Evolutionary conservation across 192 early-diverging fungal genomes (phyloP).

Genomic region (Coemansia sp.): DNA sequence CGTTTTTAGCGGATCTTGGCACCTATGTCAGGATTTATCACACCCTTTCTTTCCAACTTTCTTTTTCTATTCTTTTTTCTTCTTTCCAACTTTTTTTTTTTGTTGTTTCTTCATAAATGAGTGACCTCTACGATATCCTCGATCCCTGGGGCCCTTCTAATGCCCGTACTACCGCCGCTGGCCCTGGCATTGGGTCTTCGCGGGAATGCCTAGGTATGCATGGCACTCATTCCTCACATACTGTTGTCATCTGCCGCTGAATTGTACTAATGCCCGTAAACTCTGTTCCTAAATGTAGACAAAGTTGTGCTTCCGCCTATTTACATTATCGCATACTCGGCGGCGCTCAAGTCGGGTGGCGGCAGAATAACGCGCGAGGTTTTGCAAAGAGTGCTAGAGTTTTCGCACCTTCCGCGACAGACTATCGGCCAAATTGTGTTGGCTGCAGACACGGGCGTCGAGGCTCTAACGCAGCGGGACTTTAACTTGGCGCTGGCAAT

Average conservation of each 20-base stretch:
- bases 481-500: conserved; percentile 72
- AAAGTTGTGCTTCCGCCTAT: conserved; percentile 44
- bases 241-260: neutral
- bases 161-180: conserved; percentile 1
- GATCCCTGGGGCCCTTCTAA: conserved; percentile 49
- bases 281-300: conserved; percentile 23
- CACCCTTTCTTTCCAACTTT: neutral
- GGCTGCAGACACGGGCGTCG: conserved; percentile 34
- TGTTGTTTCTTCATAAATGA: conserved; percentile 27
- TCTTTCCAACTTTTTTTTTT: neutral
- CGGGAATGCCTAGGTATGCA: conserved; percentile 45
- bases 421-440: conserved; percentile 35
- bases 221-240: neutral
- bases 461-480: conserved; percentile 55
- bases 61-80: neutral
- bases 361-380: conserved; percentile 47
- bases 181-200: conserved; percentile 14
- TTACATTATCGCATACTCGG: conserved; percentile 42
- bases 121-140: conserved; percentile 55
- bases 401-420: conserved; percentile 42
- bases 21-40: neutral
- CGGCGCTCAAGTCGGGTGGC: conserved; percentile 36
- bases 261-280: neutral
- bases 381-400: conserved; percentile 27
- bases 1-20: neutral